phyloP scores from a whole-genome alignment of 2,329 filamentous ascomycete genomes.

The Tolypocladium capitatum region DNA sequence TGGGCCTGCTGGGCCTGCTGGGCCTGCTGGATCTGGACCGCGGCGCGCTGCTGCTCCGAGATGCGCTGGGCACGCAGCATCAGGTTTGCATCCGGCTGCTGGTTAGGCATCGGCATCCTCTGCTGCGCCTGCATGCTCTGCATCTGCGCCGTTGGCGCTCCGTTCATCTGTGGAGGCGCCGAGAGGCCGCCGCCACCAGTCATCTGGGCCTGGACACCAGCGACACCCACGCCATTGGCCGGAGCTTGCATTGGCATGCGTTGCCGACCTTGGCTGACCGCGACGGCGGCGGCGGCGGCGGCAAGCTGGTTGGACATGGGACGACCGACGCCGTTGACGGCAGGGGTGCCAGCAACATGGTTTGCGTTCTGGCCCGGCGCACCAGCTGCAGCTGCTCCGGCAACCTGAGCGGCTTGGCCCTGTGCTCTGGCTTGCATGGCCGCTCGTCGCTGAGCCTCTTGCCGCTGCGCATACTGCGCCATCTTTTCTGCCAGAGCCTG shows the following conservation, averaged over 20 bases:
- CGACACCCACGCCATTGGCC: conserved; percentile 34
- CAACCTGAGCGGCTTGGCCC: conserved; percentile 30
- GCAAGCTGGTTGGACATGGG: conserved; percentile 30
- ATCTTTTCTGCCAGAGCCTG: conserved; percentile 50
- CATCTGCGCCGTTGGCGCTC: conserved; percentile 57
- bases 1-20: conserved; percentile 17
- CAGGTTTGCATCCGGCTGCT: conserved; percentile 36
- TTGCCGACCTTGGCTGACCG: conserved; percentile 29
- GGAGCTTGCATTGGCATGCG: conserved; percentile 42
- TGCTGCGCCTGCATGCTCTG: conserved; percentile 44
- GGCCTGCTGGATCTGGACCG: conserved; percentile 33
- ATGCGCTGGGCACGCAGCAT: conserved; percentile 54
- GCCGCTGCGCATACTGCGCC: conserved; percentile 41
- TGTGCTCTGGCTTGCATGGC: conserved; percentile 34
- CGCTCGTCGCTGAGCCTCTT: conserved; percentile 42
- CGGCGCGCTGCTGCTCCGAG: conserved; percentile 48
- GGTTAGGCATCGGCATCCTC: conserved; percentile 39
- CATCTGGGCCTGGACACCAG: conserved; percentile 34
- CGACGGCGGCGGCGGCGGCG: conserved; percentile 25
- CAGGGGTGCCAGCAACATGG: conserved; percentile 15
- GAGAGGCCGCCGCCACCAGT: conserved; percentile 31
- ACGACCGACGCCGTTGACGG: conserved; percentile 19
- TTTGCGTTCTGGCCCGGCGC: conserved; percentile 16
- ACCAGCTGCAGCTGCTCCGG: conserved; percentile 25
- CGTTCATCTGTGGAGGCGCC: conserved; percentile 46